Evolutionary conservation across 2,329 filamentous ascomycete genomes (phyloP).

Genomic region (Talaromyces marneffei): DNA sequence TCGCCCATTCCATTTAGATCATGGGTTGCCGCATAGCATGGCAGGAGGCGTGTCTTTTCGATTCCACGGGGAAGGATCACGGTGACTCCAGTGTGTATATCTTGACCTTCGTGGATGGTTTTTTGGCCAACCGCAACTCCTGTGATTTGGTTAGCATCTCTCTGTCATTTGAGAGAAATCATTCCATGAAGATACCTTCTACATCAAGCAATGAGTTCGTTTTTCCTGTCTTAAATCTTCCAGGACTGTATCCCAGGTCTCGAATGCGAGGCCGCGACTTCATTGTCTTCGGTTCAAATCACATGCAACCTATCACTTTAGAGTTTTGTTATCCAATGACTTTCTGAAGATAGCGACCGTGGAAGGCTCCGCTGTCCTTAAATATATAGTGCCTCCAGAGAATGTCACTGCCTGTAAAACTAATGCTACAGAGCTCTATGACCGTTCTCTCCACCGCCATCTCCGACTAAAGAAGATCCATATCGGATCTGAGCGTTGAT

Average conservation of each 20-base stretch:
- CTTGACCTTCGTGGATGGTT: slow-evolving; percentile 5
- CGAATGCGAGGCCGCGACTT: slow-evolving; percentile 1
- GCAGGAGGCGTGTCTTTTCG: not conserved
- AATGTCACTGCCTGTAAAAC: not conserved
- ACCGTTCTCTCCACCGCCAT: not conserved
- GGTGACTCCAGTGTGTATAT: slow-evolving; percentile 5
- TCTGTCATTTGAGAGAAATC: not conserved
- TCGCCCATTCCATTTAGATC: slow-evolving; percentile 10
- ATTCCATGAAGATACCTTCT: not conserved
- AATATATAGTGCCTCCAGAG: not conserved
- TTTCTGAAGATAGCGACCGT: not conserved
- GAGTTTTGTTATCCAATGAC: not conserved
- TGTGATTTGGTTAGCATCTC: not conserved
- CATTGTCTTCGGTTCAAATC: not conserved
- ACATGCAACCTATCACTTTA: no score
- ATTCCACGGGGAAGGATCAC: slow-evolving; percentile 5
- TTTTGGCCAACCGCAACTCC: slow-evolving; percentile 4
- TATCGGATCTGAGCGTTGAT: not conserved
- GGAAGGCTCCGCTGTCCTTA: not conserved
- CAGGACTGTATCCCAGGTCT: slow-evolving; percentile 1
- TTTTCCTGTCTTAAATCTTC: not conserved
- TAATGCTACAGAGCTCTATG: not conserved
- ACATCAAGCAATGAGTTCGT: slow-evolving; percentile 8
- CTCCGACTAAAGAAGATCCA: not conserved
- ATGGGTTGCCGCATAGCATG: slow-evolving; percentile 7